A percentile compares a stretch with the other conserved stretches of the same genome.
phyloP scores from a whole-genome alignment of 2,329 filamentous ascomycete genomes.

The Aspergillus aculeatus region DNA sequence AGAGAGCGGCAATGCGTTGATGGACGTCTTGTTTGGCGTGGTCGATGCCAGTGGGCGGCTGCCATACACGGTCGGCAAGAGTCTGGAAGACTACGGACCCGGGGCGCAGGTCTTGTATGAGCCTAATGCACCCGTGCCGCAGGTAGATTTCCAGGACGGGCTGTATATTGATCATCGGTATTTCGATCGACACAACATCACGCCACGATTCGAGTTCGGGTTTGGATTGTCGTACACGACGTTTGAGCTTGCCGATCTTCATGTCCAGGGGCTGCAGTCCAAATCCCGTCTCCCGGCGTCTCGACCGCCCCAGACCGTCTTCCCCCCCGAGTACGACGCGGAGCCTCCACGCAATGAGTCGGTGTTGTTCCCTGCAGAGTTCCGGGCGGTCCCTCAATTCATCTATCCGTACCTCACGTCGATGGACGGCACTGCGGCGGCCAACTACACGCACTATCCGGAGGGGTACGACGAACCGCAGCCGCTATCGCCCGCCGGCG shows the following conservation, averaged over 20 bases:
- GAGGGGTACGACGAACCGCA: conserved; percentile 55
- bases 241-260: conserved; percentile 61
- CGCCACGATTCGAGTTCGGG: conserved; percentile 81
- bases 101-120: conserved; percentile 67
- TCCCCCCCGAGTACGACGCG: conserved; percentile 57
- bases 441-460: conserved; percentile 50
- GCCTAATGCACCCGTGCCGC: conserved; percentile 68
- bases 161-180: conserved; percentile 87
- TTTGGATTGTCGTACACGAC: conserved; percentile 79
- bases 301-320: conserved; percentile 39
- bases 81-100: conserved; percentile 72
- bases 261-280: conserved; percentile 47
- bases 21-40: conserved; percentile 75
- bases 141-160: conserved; percentile 80
- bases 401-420: conserved; percentile 69
- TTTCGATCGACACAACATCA: conserved; percentile 74
- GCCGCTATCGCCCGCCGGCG: conserved; percentile 62
- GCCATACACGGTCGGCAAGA: conserved; percentile 81
- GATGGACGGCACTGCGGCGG: conserved; percentile 48
- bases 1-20: conserved; percentile 79
- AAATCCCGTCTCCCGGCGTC: conserved; percentile 52
- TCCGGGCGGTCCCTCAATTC: conserved; percentile 65
- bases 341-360: conserved; percentile 55
- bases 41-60: conserved; percentile 77
- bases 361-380: conserved; percentile 60